Base-by-base conservation (phyloP, 768 basidiomycete species). In the Suillus weaverae region DNA sequence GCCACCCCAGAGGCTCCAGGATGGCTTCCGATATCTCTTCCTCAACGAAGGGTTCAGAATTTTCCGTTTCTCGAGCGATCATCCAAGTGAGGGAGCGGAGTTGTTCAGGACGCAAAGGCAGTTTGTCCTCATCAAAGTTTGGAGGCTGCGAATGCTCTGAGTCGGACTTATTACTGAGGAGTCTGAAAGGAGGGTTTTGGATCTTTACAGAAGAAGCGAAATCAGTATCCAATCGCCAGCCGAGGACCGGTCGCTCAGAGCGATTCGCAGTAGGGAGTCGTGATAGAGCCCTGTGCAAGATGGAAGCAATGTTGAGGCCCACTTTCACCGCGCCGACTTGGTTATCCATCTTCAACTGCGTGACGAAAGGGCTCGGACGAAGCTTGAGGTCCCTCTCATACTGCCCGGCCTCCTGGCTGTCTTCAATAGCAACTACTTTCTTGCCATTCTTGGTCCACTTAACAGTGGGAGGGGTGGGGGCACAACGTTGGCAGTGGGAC, bases 21-120 rank as follows among this genome's bases (percentile, higher is more conserved):
- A 92, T 85, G 4, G 94, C 93, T 75, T 98, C 96, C 0, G 94
- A 90, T 50, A 97, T 92, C 73, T 98, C 96, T 74, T 98, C 95
- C 75, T 98, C 96, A 35, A 95, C 74, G 73, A 97, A 98, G 2
- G 92, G 89, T 11, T 84, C 75, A 0, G 86, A 86, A 39, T 86
- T 79, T 1, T 70, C 63, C 2, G 84, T 79, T 76, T 98, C 96
- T 71, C 92, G 92, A 53, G 80, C 74, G 53, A 97, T 77, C 96
- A 97, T 97, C 96, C 96, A 98, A 60, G 86, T 86, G 61, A 97
- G 78, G 4, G 95, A 97, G 35, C 95, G 92, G 26, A 93, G 81
- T 72, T 98, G 96, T 70, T 98, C 96, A 36, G 81, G 85, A 46
- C 96, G 86, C 35, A 98, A 83, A 20, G 83, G 78, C 13, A 89